These are phyloP conservation scores for Diophrys sp. DNA, from an alignment of 73 alveolate species.

Conservation along the genomic window DNA sequence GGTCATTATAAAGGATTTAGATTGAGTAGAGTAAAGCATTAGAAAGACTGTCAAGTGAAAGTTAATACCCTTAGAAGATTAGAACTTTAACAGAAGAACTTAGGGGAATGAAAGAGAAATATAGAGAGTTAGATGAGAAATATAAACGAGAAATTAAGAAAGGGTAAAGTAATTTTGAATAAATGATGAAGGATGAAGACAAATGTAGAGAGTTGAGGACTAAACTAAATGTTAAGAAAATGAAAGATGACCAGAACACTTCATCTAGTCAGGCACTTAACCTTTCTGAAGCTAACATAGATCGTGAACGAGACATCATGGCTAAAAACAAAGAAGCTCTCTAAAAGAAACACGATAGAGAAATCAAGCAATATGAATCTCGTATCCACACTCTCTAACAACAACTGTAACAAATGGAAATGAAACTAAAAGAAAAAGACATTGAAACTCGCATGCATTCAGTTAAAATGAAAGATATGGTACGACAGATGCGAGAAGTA, in stretches of 20 bases:
- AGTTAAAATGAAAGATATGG: background rate
- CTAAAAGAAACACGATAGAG: background rate
- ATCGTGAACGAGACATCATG: background rate
- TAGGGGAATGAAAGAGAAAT: background rate
- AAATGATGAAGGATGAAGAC: constrained; percentile 15
- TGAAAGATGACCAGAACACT: no score
- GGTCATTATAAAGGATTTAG: constrained; percentile 23
- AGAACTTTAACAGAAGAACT: constrained; percentile 18
- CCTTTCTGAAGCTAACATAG: no score
- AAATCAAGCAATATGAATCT: background rate
- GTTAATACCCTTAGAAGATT: constrained; percentile 28
- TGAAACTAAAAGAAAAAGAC: background rate
- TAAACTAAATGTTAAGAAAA: background rate
- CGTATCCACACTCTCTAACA: background rate
- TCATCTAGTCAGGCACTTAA: no score
- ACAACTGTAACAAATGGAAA: background rate
- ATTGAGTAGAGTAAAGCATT: constrained; percentile 41
- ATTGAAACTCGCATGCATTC: background rate
- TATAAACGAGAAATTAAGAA: constrained; percentile 16
- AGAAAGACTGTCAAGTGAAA: constrained; percentile 24
- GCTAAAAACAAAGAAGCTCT: background rate
- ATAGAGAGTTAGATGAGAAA: background rate
- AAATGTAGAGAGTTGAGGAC: background rate
- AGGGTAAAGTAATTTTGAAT: constrained; percentile 5
- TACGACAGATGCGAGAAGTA: background rate